Base-by-base conservation (phyloP, 306 rosid genomes). In the Pyrus communis region DNA sequence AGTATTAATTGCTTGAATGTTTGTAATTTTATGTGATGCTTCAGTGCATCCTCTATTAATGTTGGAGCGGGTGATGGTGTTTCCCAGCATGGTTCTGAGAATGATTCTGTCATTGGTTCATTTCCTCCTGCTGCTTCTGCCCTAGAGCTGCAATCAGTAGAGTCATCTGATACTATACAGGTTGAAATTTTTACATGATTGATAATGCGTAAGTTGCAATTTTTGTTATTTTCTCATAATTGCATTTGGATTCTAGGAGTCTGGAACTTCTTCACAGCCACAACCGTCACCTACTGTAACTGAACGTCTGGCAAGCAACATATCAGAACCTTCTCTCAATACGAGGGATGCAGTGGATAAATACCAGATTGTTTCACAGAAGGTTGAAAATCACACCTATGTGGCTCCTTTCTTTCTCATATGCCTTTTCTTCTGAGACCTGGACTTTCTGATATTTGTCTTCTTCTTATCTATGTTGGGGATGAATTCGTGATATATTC, bases 321-420 rank as follows among this genome's bases (percentile, higher is more conserved):
- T 87, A 72, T 84, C 96, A 40, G 99, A 96, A 81, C 88, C 96
- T 72, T 84, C 97, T 63, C 93, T 96, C 58, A 83, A 81, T 28
- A 93, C 99, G 30, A 88, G 97, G 86, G 98, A 89, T 70, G 99
- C 98, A 38, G 81, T 96, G 84, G 98, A 96, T 82, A 96, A 92
- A 80, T 96, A 83, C 82, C 97, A 89, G 81, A 80, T 91, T 81
- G 90, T 96, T 43, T 93, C 97, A 28, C 99, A 86, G 62, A 96
- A 93, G 99, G 99, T 96, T 75, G 74, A 61, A 25, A 23, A 59
- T 67, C n/a, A 18, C 67, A 21, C 67, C 51, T 42, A 54, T 23
- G 38, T 76, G 70, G 43, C 61, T 76, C 38, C 28, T 22, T 77
- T 75, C 60, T 71, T 67, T 77, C 14, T 43, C 25, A n/a, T 55